Base-by-base conservation (phyloP, 257 asterid genomes). In the Nicotiana benthamiana region DNA sequence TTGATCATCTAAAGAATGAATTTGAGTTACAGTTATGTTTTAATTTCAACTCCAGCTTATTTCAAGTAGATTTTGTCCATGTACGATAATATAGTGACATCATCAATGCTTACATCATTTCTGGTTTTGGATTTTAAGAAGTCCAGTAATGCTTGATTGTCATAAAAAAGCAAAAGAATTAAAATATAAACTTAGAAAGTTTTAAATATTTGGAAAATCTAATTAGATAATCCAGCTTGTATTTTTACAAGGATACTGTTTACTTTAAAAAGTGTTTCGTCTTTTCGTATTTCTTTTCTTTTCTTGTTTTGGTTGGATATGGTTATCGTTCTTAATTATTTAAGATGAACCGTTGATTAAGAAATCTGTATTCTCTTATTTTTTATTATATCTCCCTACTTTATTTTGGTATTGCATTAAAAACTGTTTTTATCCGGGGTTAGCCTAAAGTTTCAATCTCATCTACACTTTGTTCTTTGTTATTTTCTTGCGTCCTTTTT, bases 1-100 rank as follows among this genome's bases (percentile, higher is more conserved):
- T 95, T 62, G 98, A 95, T 86, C 92, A 91, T 86, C 89, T 93
- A 76, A 95, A 92, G 90, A 92, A 84, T 81, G 92, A 88, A 75
- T 90, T 95, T 40, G 97, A 93, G 94, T 98, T 92, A 80, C 80
- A 61, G 53, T 34, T 22, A 20, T 76, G 28, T 76, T 76, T 40
- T 76, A 76, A 60, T 16, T 60, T 20, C 8, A 1, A 28, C 30
- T 13, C n/a, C 9, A 54, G 24, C 59, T 10, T 20, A 12, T 2
- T 28, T 77, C 22, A 56, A 26, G 11, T 30, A 76, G 22, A n/a
- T 61, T 52, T 2, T 70, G 63, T 65, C 20, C 17, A 9, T 53
- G 8, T n/a, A 36, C 18, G 13, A 20, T 32, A 15, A 28, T 9
- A 16, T 66, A 52, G 15, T 30, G 9, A 24, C 28, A 26, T 48